Evolutionary conservation across 2,329 filamentous ascomycete genomes (phyloP), one percentile per base, ranked within the genome.

Genomic region (Thielaviopsis ethacetica): DNA sequence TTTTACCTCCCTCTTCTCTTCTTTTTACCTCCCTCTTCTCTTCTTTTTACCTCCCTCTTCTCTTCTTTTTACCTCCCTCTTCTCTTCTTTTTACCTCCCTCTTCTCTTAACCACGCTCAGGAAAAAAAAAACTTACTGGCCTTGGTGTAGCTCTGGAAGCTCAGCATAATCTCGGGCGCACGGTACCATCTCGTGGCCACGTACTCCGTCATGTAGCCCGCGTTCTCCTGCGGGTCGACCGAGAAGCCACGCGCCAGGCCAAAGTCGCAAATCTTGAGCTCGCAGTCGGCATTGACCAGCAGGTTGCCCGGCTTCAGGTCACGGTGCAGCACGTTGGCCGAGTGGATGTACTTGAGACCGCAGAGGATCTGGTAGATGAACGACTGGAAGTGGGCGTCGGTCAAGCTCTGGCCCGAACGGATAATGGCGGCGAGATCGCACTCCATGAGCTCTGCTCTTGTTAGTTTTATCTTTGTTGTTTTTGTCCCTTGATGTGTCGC

Each of bases 281-380:
- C 93, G 72, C 93, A 98, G 73, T 98, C 93, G 73, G 93, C 93
- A 69, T 98, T 98, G 70, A 98, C 93, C 51, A 98, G 82, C 68
- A 98, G 73, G 71, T 98, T 98, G 61, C 93, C 93, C 41, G 93
- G 93, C 75, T 98, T 98, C 69, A 98, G 74, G 71, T 98, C 93
- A 70, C 93, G 86, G 71, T 98, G 93, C 64, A 98, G 79, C 57
- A 98, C 93, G 68, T 97, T 97, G 65, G 93, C 93, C 22, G 91
- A 97, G 77, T 98, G 93, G 65, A 98, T 97, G 73, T 97, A 98
- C 78, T 98, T 98, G 66, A 98, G 79, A 64, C 93, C 93, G 71
- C 93, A 97, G 5, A 98, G 85, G 65, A 98, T 98, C 79, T 98
- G 93, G 77, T 98, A 98, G 75, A 98, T 96, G 76, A 98, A 98